Base-by-base conservation (phyloP, 164 flowering plant species). In the Magnolia officinalis region DNA sequence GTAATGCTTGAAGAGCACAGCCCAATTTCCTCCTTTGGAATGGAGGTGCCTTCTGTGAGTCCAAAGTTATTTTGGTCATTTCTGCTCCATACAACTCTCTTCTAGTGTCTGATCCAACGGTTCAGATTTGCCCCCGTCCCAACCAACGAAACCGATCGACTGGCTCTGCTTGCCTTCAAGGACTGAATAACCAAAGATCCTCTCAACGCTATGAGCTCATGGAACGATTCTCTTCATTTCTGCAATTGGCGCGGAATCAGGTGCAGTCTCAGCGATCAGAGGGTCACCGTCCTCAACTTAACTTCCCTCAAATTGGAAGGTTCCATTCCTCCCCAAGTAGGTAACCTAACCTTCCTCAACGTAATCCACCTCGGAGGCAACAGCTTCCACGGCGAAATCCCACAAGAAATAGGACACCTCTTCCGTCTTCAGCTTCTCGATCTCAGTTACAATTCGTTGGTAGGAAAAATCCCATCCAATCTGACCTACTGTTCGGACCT, bases 341-440 rank as follows among this genome's bases (percentile, higher is more conserved):
- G 82, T 8, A 88, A 88, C 21, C 85, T 88, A 52, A 79, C 87
- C 19, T 86, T 80, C 73, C 88, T 88, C 1, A n/a, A 11, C 10
- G 74, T 75, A 29, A 80, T 88, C 65, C 63, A 84, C 8, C 81
- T 88, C 2, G 79, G 78, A 51, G 63, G 78, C 59, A 88, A 88
- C 77, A 61, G 63, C 13, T 72, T 88, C 2, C n/a, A 4, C 2
- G 88, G 88, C 11, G 10, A 67, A 16, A 11, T 88, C 71, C 88
- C 91, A 0, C 14, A 49, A 6, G 64, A 82, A 74, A 63, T 87
- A 3, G 79, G 83, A 26, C 75, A 73, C 14, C 86, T 86, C 45
- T 67, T 67, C 18, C 86, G 78, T 1, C 73, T 88, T 71, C 67
- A 72, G 73, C 63, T 58, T 9, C 78, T 88, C 0, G 81, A 85